phyloP scores from a whole-genome alignment of 2,329 filamentous ascomycete species.

The Salinomyces thailandicus region DNA sequence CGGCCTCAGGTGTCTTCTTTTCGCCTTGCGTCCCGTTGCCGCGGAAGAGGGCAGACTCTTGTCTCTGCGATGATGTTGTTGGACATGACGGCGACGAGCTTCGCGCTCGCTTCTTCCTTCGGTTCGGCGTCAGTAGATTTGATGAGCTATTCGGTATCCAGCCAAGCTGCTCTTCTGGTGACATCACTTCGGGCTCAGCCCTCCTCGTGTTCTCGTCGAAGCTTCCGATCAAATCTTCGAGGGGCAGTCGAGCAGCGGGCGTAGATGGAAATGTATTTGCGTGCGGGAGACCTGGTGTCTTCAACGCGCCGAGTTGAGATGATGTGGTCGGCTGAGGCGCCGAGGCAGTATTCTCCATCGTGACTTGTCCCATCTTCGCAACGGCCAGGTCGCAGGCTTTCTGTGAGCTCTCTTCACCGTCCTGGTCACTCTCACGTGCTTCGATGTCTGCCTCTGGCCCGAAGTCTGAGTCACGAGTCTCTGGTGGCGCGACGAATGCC shows the following conservation, averaged over 20 bases:
- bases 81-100: constrained; percentile 37
- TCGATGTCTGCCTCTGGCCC: constrained; percentile 27
- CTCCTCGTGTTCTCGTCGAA: constrained; percentile 44
- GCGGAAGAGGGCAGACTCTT: constrained; percentile 24
- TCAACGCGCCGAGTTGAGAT: constrained; percentile 8
- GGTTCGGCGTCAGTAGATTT: constrained; percentile 32
- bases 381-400: constrained; percentile 1
- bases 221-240: constrained; percentile 52
- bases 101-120: constrained; percentile 35
- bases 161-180: constrained; percentile 50
- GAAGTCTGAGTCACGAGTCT: background rate
- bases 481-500: constrained; percentile 29
- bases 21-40: constrained; percentile 12
- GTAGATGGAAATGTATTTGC: constrained; percentile 43
- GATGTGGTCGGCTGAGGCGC: constrained; percentile 4
- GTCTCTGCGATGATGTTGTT: constrained; percentile 27
- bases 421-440: constrained; percentile 2
- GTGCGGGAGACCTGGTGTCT: constrained; percentile 17
- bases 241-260: constrained; percentile 47
- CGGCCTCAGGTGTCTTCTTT: constrained; percentile 35
- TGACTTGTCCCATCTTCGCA: background rate
- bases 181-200: constrained; percentile 37
- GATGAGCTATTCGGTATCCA: constrained; percentile 44
- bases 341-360: constrained; percentile 4
- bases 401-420: constrained; percentile 35